Evolutionary conservation across 352 stramenopile genomes (phyloP).

Genomic region (Phytophthora sp.): DNA sequence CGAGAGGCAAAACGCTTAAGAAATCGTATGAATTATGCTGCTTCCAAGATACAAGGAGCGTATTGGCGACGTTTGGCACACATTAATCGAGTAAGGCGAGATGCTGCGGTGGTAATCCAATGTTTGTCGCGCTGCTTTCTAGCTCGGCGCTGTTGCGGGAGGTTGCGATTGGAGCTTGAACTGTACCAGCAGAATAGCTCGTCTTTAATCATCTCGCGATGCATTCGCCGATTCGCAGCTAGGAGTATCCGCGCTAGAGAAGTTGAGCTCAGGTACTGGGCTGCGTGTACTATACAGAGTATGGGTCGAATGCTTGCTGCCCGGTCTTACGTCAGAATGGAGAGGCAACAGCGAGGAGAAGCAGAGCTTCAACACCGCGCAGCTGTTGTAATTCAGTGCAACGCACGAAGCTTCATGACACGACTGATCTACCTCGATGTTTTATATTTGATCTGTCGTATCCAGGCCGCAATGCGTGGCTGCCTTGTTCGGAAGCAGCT

Average conservation of each 20-base stretch:
- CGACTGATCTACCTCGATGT: conserved; percentile 84
- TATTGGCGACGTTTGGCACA: conserved; percentile 37
- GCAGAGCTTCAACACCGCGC: conserved; percentile 29
- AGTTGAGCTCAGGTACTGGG: conserved; percentile 33
- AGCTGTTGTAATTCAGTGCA: conserved; percentile 62
- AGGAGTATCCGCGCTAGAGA: conserved; percentile 33
- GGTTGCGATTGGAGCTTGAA: conserved; percentile 24
- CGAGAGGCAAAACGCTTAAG: conserved; percentile 70
- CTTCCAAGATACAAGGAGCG: conserved; percentile 52
- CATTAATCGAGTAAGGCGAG: conserved; percentile 13
- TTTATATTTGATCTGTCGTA: conserved; percentile 79
- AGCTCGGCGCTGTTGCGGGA: conserved; percentile 22
- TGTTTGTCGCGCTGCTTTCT: conserved; percentile 42
- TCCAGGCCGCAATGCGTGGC: conserved; percentile 73
- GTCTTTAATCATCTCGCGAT: conserved; percentile 48
- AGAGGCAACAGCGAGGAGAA: conserved; percentile 12
- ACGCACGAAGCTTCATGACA: conserved; percentile 58
- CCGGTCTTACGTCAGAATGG: conserved; percentile 5
- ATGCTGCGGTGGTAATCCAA: conserved; percentile 55
- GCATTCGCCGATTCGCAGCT: conserved; percentile 38
- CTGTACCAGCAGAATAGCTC: conserved; percentile 23
- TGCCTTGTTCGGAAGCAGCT: conserved; percentile 65
- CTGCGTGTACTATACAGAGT: conserved; percentile 56
- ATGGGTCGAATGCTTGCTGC: conserved; percentile 39
- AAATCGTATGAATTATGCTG: conserved; percentile 56